Evolutionary conservation across 371 early-diverging fungal genomes (phyloP).

Genomic region (Mortierella polycephala): DNA sequence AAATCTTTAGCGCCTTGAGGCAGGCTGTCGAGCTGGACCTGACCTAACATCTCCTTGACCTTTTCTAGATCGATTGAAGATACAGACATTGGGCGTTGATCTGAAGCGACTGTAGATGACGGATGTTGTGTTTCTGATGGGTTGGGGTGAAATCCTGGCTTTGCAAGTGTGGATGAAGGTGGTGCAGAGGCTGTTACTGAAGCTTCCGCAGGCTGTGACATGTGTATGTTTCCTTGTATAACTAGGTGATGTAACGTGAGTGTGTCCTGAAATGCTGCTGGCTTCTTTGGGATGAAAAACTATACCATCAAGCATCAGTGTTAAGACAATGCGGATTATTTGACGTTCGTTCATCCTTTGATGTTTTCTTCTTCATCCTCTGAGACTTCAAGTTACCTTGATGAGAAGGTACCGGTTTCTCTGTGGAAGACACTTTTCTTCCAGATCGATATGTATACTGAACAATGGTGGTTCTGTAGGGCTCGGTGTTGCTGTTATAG

Average conservation of each 20-base stretch:
- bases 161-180: not conserved
- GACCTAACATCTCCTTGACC: slow-evolving; percentile 37
- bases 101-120: not conserved
- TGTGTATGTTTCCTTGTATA: slow-evolving; percentile 18
- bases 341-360: not conserved
- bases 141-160: not conserved
- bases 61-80: slow-evolving; percentile 32
- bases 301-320: not conserved
- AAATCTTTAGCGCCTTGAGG: slow-evolving; percentile 38
- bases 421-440: slow-evolving; percentile 10
- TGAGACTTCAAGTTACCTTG: slow-evolving; percentile 24
- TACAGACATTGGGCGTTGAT: not conserved
- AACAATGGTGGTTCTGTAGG: slow-evolving; percentile 17
- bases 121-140: not conserved
- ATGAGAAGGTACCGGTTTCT: slow-evolving; percentile 14
- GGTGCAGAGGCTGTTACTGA: not conserved
- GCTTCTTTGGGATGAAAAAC: slow-evolving; percentile 50
- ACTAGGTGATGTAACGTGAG: slow-evolving; percentile 34
- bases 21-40: slow-evolving; percentile 25
- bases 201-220: not conserved
- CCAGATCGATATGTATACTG: slow-evolving; percentile 15
- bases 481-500: not conserved
- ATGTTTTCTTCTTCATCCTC: not conserved
- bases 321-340: not conserved
- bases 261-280: slow-evolving; percentile 16